phyloP scores from a whole-genome alignment of 108 stramenopile species.

The Skeletonema menzelii region DNA sequence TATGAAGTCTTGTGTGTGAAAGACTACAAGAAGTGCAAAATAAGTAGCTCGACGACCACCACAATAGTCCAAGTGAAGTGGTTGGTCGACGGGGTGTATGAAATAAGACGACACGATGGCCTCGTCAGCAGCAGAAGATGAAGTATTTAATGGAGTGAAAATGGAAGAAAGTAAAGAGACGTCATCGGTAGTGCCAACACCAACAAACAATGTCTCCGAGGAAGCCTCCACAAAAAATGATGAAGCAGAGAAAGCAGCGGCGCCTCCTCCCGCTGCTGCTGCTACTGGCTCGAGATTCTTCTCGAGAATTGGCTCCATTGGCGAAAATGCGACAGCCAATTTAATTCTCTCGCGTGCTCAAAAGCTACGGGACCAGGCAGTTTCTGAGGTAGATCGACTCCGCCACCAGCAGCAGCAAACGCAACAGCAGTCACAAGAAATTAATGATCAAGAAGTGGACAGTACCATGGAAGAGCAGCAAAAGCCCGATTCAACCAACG shows the following conservation, averaged over 20 bases:
- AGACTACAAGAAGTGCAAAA: too few species aligned
- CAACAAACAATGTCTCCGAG: too few species aligned
- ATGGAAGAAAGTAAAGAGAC: neutral
- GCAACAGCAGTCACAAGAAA: neutral
- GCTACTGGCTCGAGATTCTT: neutral
- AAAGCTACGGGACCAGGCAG: slow-evolving; percentile 7
- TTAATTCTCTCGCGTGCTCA: neutral
- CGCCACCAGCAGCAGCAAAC: neutral
- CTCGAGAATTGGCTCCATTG: neutral
- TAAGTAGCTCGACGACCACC: too few species aligned
- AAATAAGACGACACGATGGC: neutral
- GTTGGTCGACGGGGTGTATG: too few species aligned
- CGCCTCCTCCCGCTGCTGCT: neutral
- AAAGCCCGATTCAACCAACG: neutral
- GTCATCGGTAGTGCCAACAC: neutral
- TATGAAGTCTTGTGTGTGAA: too few species aligned
- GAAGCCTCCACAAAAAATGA: too few species aligned
- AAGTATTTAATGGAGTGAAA: neutral
- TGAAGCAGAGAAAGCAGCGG: neutral
- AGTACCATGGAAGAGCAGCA: neutral
- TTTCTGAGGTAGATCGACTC: slow-evolving; percentile 14
- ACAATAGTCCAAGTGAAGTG: too few species aligned
- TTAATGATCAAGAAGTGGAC: neutral
- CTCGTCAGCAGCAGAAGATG: neutral
- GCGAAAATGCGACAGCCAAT: neutral